A percentile compares a stretch with the other conserved stretches of the same genome.
Evolutionary conservation across 257 asterid genomes (phyloP).

Genomic region (Salvia splendens): DNA sequence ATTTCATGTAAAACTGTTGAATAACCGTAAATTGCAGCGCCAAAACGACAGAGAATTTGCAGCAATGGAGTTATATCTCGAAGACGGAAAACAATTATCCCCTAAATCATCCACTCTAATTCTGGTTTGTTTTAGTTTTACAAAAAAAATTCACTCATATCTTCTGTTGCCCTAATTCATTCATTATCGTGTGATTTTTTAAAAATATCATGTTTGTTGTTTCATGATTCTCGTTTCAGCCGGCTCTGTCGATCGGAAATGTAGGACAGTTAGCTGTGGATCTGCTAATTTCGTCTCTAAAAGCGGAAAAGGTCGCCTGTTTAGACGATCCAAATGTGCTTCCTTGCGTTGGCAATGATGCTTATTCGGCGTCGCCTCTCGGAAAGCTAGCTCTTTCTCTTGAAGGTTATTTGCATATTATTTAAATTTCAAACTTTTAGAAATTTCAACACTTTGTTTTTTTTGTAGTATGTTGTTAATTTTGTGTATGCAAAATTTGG

Average conservation of each 20-base stretch:
- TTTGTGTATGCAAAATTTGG: conserved; percentile 19
- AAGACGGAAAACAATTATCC: conserved; percentile 58
- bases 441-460: background rate
- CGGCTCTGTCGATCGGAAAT: conserved; percentile 90
- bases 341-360: conserved; percentile 97
- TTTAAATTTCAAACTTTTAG: background rate
- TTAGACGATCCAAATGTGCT: conserved; percentile 84
- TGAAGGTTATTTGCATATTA: conserved; percentile 52
- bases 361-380: conserved; percentile 69
- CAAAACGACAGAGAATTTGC: background rate
- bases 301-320: conserved; percentile 64
- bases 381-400: conserved; percentile 82
- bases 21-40: conserved; percentile 22
- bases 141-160: background rate
- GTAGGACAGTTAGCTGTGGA: conserved; percentile 97
- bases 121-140: conserved; percentile 59
- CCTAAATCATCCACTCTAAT: conserved; percentile 56
- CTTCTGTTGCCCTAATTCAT: background rate
- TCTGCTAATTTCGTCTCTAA: conserved; percentile 68
- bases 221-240: conserved; percentile 42
- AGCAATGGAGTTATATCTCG: conserved; percentile 66
- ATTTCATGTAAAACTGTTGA: conserved; percentile 25
- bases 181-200: background rate
- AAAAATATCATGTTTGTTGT: background rate
- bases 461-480: background rate